phyloP scores from a whole-genome alignment of 257 asterid species.

The Knoxia roxburghii region DNA sequence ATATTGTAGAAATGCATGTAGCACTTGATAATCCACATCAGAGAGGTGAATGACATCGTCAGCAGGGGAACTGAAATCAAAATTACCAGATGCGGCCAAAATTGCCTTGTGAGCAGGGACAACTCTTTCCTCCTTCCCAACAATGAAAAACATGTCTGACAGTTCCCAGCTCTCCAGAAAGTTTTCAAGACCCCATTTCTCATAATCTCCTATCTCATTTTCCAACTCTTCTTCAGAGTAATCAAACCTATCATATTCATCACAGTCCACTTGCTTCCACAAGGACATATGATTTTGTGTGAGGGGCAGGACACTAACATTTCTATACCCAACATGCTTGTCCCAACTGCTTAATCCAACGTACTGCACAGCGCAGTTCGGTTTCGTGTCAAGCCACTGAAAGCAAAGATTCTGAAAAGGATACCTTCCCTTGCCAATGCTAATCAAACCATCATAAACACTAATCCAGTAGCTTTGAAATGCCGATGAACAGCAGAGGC shows the following conservation, averaged over 20 bases:
- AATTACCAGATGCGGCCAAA: conserved; percentile 73
- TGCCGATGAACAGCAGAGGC: conserved; percentile 74
- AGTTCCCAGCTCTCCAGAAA: conserved; percentile 86
- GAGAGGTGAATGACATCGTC: conserved; percentile 49
- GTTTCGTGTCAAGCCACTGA: conserved; percentile 92
- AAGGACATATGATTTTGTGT: conserved; percentile 75
- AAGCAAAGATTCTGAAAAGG: conserved; percentile 94
- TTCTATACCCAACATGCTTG: conserved; percentile 88
- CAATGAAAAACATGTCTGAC: conserved; percentile 67
- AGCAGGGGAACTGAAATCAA: conserved; percentile 34
- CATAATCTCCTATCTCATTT: conserved; percentile 48
- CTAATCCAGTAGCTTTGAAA: conserved; percentile 98
- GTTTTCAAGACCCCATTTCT: conserved; percentile 69
- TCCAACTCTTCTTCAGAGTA: conserved; percentile 62
- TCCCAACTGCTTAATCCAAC: conserved; percentile 99
- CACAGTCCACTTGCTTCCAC: conserved; percentile 83
- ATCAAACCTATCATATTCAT: conserved; percentile 40
- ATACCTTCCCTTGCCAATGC: conserved; percentile 94
- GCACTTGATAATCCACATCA: conserved; percentile 50
- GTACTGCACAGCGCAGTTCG: conserved; percentile 77
- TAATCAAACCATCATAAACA: conserved; percentile 82
- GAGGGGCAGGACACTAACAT: conserved; percentile 72
- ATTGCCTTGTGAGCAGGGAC: conserved; percentile 88
- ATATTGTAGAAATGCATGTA: conserved; percentile 73
- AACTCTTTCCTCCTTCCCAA: conserved; percentile 64